A percentile compares a stretch with the other conserved stretches of the same genome.
Conservation (phyloP, 768 basidiomycete genomes). For the Trametes villosa region DNA sequence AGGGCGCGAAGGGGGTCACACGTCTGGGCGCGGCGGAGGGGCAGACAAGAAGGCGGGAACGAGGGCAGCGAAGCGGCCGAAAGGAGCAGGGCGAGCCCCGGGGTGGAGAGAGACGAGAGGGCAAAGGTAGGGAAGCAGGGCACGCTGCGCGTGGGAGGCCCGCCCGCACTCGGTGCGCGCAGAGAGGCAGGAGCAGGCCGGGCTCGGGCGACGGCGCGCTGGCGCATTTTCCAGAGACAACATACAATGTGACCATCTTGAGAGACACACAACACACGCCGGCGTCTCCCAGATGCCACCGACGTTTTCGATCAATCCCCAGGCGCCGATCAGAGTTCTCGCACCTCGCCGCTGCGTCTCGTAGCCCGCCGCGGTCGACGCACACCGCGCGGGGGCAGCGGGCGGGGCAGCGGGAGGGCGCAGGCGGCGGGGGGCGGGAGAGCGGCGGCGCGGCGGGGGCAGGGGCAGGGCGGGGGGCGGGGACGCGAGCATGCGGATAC, state of each 20-base stretch:
- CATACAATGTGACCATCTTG: conserved; percentile 27
- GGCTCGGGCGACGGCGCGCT: background rate
- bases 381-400: background rate
- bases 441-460: background rate
- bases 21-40: conserved; percentile 14
- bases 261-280: conserved; percentile 22
- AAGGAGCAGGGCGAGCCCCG: conserved; percentile 15
- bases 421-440: background rate
- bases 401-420: background rate
- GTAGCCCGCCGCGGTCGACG: background rate
- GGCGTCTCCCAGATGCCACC: conserved; percentile 15
- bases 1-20: conserved; percentile 9
- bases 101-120: conserved; percentile 2
- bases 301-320: conserved; percentile 13
- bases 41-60: conserved; percentile 15
- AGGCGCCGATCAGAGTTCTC: conserved; percentile 20
- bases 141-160: conserved; percentile 1
- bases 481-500: conserved; percentile 21
- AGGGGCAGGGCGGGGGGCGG: conserved; percentile 6
- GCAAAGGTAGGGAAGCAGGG: conserved; percentile 8
- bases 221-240: conserved; percentile 20
- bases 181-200: background rate
- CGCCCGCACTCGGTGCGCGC: background rate
- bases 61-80: conserved; percentile 2
- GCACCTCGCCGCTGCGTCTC: background rate